Conservation (phyloP, 139 green algal genomes). For the Penium margaritaceum region DNA sequence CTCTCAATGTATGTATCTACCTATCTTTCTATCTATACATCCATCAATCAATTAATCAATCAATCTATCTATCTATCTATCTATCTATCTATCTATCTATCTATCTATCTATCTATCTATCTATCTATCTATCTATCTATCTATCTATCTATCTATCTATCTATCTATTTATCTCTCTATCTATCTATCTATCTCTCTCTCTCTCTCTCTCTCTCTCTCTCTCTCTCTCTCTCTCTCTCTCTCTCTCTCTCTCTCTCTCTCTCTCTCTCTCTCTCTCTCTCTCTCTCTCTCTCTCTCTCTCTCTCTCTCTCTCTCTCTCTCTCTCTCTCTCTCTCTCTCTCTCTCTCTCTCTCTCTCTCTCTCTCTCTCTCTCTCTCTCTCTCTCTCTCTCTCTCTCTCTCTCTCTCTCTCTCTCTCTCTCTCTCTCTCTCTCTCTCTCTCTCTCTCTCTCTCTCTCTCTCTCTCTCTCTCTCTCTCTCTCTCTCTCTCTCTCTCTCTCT, state of each 20-base stretch:
- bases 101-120: too few relatives aligned
- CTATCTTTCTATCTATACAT: too few relatives aligned
- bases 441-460: neutral
- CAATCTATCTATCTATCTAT: too few relatives aligned
- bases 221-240: conserved; percentile 13
- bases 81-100: too few relatives aligned
- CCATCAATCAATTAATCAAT: too few relatives aligned
- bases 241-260: conserved; percentile 8
- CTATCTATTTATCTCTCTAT: too few relatives aligned
- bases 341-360: conserved; percentile 19
- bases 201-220: neutral
- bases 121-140: too few relatives aligned
- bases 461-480: conserved; percentile 6
- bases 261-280: conserved; percentile 19
- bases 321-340: conserved; percentile 15
- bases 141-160: too few relatives aligned
- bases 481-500: conserved; percentile 9
- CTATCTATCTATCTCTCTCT: conserved; percentile 15
- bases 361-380: too few relatives aligned
- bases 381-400: too few relatives aligned
- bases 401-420: too few relatives aligned
- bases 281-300: conserved; percentile 19
- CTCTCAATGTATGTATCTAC: too few relatives aligned
- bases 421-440: conserved; percentile 16
- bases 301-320: conserved; percentile 19